Conservation (phyloP, 139 green algal genomes). For the Coccomyxa sp. region DNA sequence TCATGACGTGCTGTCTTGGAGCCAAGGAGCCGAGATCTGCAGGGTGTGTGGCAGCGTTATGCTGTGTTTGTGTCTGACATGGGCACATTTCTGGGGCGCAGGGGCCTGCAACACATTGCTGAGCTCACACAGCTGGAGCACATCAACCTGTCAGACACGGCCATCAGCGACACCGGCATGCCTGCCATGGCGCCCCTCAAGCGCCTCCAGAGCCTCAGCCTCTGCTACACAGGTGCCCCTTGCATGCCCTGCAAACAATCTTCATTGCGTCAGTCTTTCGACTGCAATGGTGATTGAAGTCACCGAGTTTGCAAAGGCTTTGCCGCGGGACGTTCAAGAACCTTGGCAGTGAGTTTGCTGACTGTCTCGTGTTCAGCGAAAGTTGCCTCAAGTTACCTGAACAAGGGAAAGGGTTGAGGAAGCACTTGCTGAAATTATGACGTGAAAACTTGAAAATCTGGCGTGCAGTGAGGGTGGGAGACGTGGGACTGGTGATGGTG, state of each 20-base stretch:
- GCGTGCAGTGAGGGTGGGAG: too few relatives aligned
- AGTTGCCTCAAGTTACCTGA: background rate
- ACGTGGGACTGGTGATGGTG: too few relatives aligned
- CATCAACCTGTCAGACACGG: conserved; percentile 43
- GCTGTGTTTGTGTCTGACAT: background rate
- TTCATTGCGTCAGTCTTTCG: background rate
- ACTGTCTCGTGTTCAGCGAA: background rate
- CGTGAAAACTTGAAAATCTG: too few relatives aligned
- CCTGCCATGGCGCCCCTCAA: conserved; percentile 17
- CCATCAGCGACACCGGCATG: conserved; percentile 22
- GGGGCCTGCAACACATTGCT: conserved; percentile 1
- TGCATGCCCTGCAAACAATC: background rate
- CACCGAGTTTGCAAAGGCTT: background rate
- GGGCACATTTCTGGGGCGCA: background rate
- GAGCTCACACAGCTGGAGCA: conserved; percentile 10
- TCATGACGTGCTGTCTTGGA: background rate
- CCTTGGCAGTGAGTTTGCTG: background rate
- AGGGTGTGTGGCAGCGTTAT: too few relatives aligned
- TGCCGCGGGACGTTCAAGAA: background rate
- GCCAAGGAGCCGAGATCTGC: background rate
- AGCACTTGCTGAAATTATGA: too few relatives aligned
- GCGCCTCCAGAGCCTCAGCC: conserved; percentile 28
- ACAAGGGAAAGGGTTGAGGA: too few relatives aligned
- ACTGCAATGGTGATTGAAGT: background rate
- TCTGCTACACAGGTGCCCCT: conserved; percentile 33